These are phyloP conservation scores for Fusarium sambucinum DNA, from an alignment of 2,329 filamentous ascomycete genomes.

Conservation along the genomic window DNA sequence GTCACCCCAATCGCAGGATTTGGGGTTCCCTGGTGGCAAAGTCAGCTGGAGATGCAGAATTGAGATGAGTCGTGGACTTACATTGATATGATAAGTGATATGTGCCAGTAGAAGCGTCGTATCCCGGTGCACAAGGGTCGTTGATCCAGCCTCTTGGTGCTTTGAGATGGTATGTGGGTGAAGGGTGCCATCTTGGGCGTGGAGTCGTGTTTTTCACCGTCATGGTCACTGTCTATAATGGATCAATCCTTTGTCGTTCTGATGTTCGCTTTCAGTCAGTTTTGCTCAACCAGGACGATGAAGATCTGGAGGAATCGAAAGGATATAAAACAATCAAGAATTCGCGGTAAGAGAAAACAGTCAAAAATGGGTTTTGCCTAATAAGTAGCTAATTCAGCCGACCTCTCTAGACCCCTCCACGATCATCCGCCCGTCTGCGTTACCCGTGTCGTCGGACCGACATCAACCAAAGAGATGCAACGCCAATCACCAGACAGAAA, in stretches of 20 bases:
- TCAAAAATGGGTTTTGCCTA: conserved; percentile 30
- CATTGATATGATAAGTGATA: conserved; percentile 47
- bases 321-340: conserved; percentile 5
- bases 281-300: background rate
- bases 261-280: background rate
- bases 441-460: conserved; percentile 35
- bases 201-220: conserved; percentile 16
- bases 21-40: conserved; percentile 51
- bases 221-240: conserved; percentile 2
- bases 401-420: conserved; percentile 14
- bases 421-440: conserved; percentile 4
- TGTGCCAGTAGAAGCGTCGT: conserved; percentile 37
- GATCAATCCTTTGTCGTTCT: background rate
- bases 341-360: background rate
- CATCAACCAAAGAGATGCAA: background rate
- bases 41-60: background rate
- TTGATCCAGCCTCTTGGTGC: conserved; percentile 44
- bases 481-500: conserved; percentile 24
- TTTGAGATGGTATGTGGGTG: conserved; percentile 42
- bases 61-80: background rate
- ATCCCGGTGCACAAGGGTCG: conserved; percentile 44
- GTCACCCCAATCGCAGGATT: conserved; percentile 54
- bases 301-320: background rate
- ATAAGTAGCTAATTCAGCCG: conserved; percentile 41
- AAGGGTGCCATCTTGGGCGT: conserved; percentile 33